Conservation (phyloP, 352 stramenopile genomes). For the Lagenidium sp. region DNA sequence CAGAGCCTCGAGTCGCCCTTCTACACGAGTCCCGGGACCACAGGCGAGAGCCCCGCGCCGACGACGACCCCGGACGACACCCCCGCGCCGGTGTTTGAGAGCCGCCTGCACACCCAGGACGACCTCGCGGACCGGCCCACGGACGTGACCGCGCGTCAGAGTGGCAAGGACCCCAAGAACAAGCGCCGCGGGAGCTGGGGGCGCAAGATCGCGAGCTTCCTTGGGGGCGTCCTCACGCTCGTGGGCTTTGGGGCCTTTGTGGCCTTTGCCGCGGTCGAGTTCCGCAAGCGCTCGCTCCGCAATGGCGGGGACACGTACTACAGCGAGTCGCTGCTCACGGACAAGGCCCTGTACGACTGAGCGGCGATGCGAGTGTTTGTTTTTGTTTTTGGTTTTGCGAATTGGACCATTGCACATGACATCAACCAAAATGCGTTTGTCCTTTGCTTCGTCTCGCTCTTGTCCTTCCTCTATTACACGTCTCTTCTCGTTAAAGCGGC, state of each 20-base stretch:
- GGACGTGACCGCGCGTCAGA: neutral
- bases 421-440: neutral
- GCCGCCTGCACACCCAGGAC: slow-evolving; percentile 44
- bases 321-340: slow-evolving; percentile 53
- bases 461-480: neutral
- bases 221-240: slow-evolving; percentile 57
- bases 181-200: slow-evolving; percentile 23
- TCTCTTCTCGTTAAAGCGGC: neutral
- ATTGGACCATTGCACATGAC: neutral
- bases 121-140: slow-evolving; percentile 11
- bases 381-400: neutral
- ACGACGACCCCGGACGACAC: slow-evolving; percentile 9
- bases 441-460: neutral
- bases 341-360: slow-evolving; percentile 32
- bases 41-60: slow-evolving; percentile 15
- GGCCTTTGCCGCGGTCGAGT: slow-evolving; percentile 17
- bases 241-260: slow-evolving; percentile 21
- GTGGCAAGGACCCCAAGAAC: slow-evolving; percentile 1
- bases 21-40: no score
- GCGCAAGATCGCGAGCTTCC: slow-evolving; percentile 45
- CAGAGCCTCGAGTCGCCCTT: no score
- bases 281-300: slow-evolving; percentile 11
- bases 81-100: slow-evolving; percentile 38
- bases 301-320: slow-evolving; percentile 31
- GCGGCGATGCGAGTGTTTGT: neutral